Evolutionary conservation across 192 early-diverging fungal genomes (phyloP), one percentile per base, ranked within the genome.

Genomic region (Bifiguratus adelaidae): DNA sequence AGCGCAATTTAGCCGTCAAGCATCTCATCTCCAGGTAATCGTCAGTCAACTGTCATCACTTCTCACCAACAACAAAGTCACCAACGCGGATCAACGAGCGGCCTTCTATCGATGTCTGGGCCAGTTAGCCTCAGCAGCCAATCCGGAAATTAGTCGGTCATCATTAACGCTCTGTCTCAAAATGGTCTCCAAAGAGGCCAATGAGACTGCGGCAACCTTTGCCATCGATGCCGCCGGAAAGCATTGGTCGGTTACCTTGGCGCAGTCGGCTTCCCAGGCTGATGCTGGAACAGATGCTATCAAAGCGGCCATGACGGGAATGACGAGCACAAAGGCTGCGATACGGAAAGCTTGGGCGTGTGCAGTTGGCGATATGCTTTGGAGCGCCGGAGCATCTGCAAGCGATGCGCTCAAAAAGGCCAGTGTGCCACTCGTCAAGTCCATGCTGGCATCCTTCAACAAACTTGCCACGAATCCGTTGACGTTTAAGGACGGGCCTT

Each of bases 111-210:
- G 55, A 22, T 56, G 78, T 29, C 33, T 90, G 15, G 52, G 35
- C 38, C 44, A 35, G 34, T 50, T 41, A 41, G 63, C 52, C 48
- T 60, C 56, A 50, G 48, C 55, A 1, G 45, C 50, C 13, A 50
- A 67, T 3, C 55, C 77, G 11, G 46, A 60, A 4, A 53, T 68
- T 5, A 63, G 67, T 18, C 42, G 54, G 28, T 76, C 68, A 30
- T 67, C 81, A n/a, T 37, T 86, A 15, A 58, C 79, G n/a, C 73
- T 65, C 4, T 60, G 81, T 54, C 63, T 79, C 3, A 65, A 76
- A n/a, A 80, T 92, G 62, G 51, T 74, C 7, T 52, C 60, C 19
- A 92, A 91, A 60, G 91, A 95, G 57, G 71, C 77, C 9, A 79
- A 85, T 38, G 91, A 91, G 42, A 55, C 58, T 13, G 77, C 75